Evolutionary conservation across 1,284 basidiomycete genomes (phyloP).

Genomic region (Volvariella volvacea): DNA sequence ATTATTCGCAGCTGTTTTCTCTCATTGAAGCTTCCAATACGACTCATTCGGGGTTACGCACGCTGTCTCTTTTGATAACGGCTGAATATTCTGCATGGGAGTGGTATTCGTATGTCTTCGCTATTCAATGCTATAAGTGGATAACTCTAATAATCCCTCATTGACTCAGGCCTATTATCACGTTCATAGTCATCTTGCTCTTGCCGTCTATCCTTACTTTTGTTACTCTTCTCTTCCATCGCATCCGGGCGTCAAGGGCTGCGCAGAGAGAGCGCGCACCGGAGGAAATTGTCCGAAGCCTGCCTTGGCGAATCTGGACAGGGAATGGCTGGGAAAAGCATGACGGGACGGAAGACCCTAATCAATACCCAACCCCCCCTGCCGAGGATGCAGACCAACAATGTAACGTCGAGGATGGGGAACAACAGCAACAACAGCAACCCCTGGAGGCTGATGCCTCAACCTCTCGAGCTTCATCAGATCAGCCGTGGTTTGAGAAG

Average conservation of each 20-base stretch:
- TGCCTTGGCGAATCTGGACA: conserved; percentile 79
- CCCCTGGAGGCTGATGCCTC: conserved; percentile 26
- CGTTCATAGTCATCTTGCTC: conserved; percentile 73
- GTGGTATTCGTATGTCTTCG: conserved; percentile 70
- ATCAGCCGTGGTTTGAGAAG: conserved; percentile 64
- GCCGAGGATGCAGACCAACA: conserved; percentile 24
- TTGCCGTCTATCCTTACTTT: conserved; percentile 79
- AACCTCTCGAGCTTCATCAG: conserved; percentile 30
- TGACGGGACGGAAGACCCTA: conserved; percentile 33
- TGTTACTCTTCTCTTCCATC: conserved; percentile 74
- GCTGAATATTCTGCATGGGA: conserved; percentile 77
- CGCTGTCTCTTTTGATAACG: conserved; percentile 70
- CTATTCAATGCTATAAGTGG: conserved; percentile 8
- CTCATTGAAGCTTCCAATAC: conserved; percentile 68
- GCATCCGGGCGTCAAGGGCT: conserved; percentile 67
- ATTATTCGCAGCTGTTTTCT: conserved; percentile 52
- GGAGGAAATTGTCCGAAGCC: conserved; percentile 63
- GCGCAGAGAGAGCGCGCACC: conserved; percentile 78
- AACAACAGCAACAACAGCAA: conserved; percentile 6
- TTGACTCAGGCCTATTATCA: conserved; percentile 62
- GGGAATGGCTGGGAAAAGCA: conserved; percentile 74
- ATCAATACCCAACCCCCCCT: conserved; percentile 19
- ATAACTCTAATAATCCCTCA: conserved; percentile 6
- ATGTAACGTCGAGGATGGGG: conserved; percentile 25
- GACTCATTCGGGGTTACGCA: conserved; percentile 64